Evolutionary conservation across 257 asterid genomes (phyloP).

Genomic region (Anisodus acutangulus): DNA sequence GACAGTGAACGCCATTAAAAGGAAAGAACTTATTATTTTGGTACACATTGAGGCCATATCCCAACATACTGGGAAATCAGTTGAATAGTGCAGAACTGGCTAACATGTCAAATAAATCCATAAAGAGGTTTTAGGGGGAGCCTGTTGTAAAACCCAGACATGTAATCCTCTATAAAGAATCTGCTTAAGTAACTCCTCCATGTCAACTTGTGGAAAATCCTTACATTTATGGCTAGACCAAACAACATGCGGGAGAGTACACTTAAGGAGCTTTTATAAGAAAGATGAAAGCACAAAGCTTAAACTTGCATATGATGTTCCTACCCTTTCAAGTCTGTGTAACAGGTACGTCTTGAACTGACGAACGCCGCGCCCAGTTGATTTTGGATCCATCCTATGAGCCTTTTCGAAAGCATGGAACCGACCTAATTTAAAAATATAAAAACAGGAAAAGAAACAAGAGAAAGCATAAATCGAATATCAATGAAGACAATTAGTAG

Average conservation of each 20-base stretch:
- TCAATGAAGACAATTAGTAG: slow-evolving; percentile 5
- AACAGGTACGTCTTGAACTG: slow-evolving; percentile 92
- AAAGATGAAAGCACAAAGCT: slow-evolving; percentile 27
- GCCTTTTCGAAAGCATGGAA: slow-evolving; percentile 97
- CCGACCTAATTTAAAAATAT: slow-evolving; percentile 63
- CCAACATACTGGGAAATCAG: not conserved
- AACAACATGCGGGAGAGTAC: not conserved
- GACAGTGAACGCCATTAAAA: slow-evolving; percentile 24
- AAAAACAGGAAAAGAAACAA: slow-evolving; percentile 22
- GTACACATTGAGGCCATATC: slow-evolving; percentile 23
- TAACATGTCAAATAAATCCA: not conserved
- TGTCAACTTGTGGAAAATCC: slow-evolving; percentile 19
- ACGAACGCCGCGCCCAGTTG: slow-evolving; percentile 95
- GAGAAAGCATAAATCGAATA: not conserved
- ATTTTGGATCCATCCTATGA: slow-evolving; percentile 80
- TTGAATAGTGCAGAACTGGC: not conserved
- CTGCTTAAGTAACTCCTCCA: slow-evolving; percentile 26
- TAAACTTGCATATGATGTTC: slow-evolving; percentile 35
- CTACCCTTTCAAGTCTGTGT: slow-evolving; percentile 82
- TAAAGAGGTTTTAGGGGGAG: not conserved
- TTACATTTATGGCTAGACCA: slow-evolving; percentile 15
- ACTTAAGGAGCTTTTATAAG: slow-evolving; percentile 27
- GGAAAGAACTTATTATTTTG: not conserved
- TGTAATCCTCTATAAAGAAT: not conserved
- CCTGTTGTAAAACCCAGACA: not conserved